phyloP scores from a whole-genome alignment of 805 yeast species.

The Yamadazyma phyllophila region DNA sequence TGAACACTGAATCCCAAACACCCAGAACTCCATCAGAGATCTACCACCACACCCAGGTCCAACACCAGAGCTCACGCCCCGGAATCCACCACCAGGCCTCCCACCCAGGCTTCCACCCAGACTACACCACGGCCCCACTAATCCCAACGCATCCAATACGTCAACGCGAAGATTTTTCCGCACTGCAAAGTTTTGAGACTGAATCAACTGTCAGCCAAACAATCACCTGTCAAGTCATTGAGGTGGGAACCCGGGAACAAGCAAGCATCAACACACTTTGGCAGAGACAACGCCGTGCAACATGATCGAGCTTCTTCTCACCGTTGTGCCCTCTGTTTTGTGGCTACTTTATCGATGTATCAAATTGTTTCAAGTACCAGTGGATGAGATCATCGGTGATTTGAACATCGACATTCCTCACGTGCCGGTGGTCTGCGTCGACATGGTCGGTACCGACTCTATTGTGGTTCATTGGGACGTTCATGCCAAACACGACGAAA shows the following conservation, averaged over 20 bases:
- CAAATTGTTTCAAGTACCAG: conserved; percentile 41
- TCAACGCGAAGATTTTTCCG: conserved; percentile 1
- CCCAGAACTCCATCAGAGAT: too few species aligned
- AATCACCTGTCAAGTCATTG: neutral
- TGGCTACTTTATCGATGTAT: conserved; percentile 43
- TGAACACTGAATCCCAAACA: too few species aligned
- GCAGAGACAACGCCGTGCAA: neutral
- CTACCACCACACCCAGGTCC: too few species aligned
- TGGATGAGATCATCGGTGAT: conserved; percentile 41
- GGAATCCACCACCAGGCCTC: too few species aligned
- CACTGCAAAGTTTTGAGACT: conserved; percentile 2
- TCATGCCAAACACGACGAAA: conserved; percentile 27
- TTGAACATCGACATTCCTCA: conserved; percentile 55
- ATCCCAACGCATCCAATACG: too few species aligned
- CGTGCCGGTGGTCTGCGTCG: conserved; percentile 54
- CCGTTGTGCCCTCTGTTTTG: conserved; percentile 32
- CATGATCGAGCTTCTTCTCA: conserved; percentile 34
- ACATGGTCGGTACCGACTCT: conserved; percentile 44
- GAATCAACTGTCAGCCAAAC: neutral
- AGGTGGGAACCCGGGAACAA: too few species aligned
- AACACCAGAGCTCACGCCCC: too few species aligned
- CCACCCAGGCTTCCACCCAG: too few species aligned
- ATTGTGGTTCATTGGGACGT: conserved; percentile 59
- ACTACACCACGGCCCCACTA: too few species aligned
- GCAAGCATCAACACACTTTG: neutral